These are phyloP conservation scores for Aspergillus mulundensis DNA, from an alignment of 495 filamentous ascomycete genomes.

Conservation along the genomic window DNA sequence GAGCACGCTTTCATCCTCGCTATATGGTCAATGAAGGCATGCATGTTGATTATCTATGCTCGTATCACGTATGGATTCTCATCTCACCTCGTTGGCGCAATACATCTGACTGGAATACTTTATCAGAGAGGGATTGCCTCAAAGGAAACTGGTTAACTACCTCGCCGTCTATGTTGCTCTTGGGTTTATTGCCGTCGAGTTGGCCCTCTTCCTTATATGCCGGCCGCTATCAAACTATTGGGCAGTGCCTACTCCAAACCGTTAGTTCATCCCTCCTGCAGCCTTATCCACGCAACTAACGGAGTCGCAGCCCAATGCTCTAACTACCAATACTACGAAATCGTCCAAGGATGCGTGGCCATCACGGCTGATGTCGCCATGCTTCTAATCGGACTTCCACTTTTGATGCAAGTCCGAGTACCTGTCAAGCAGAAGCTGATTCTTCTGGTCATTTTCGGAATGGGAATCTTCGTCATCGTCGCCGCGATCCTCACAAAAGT, in stretches of 20 bases:
- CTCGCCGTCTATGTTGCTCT: slow-evolving; percentile 52
- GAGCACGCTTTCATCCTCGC: slow-evolving; percentile 50
- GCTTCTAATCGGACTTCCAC: slow-evolving; percentile 58
- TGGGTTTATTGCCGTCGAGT: slow-evolving; percentile 56
- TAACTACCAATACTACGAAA: slow-evolving; percentile 49
- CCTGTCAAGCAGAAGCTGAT: slow-evolving; percentile 55
- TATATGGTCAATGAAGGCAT: slow-evolving; percentile 49
- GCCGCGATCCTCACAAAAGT: slow-evolving; percentile 62
- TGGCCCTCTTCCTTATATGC: slow-evolving; percentile 62
- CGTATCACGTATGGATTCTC: slow-evolving; percentile 44
- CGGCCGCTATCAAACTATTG: slow-evolving; percentile 58
- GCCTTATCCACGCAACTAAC: background rate
- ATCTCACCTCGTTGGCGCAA: background rate
- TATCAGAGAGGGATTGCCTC: slow-evolving; percentile 34
- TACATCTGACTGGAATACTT: background rate
- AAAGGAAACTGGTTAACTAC: slow-evolving; percentile 40
- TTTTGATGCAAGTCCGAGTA: slow-evolving; percentile 55
- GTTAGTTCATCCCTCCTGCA: slow-evolving; percentile 12
- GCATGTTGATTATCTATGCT: slow-evolving; percentile 54
- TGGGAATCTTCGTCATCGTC: slow-evolving; percentile 66
- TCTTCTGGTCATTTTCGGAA: slow-evolving; percentile 47
- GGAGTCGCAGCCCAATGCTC: slow-evolving; percentile 41
- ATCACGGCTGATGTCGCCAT: slow-evolving; percentile 64
- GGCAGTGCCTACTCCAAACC: slow-evolving; percentile 45
- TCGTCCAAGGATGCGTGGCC: slow-evolving; percentile 53